Base-by-base conservation (phyloP, 768 basidiomycete genomes). In the Tulasnella sp. region DNA sequence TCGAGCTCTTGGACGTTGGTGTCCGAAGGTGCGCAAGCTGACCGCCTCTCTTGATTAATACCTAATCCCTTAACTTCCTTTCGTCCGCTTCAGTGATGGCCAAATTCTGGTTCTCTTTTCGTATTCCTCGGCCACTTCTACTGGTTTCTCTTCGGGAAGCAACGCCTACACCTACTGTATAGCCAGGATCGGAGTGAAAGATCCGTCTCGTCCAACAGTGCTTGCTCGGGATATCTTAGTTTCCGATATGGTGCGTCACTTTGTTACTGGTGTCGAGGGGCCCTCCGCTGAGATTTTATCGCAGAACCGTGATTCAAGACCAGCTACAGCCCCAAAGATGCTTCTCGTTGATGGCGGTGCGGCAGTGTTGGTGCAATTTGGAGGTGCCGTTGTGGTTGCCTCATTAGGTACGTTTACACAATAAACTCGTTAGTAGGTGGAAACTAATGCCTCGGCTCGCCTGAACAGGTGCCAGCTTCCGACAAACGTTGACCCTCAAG, bases 401-500 rank as follows among this genome's bases (percentile, higher is more conserved):
- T 78, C 77, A 17, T 49, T 78, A 29, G 77, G 77, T 75, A 19
- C 8, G 67, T 7, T 15, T 19, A 17, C 36, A 17, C 29, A 15
- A 42, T 31, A 15, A 34, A 3, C 29, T 67, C 42, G 12, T 14
- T n/a, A n/a, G 15, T 22, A 42, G 5, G 37, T 12, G 38, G 31
- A 37, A 7, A 31, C 45, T 69, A 5, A 54, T 36, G 12, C 42
- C 42, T 17, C 45, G 8, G 3, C n/a, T 19, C 19, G 7, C 52
- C 17, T 29, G 22, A 31, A 49, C 74, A 78, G 77, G 71, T 17
- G 22, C 77, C 4, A 71, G 69, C 22, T 78, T 78, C 77, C 68
- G 73, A 36, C 36, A 77, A 67, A 78, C 77, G 9, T 45, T 78
- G 31, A 40, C 58, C 3, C 77, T 78, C 12, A 77, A 78, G 40